Evolutionary conservation across 305 asterid genomes (phyloP), one percentile per base, ranked within the genome.

Genomic region (Fraxinus platypoda): DNA sequence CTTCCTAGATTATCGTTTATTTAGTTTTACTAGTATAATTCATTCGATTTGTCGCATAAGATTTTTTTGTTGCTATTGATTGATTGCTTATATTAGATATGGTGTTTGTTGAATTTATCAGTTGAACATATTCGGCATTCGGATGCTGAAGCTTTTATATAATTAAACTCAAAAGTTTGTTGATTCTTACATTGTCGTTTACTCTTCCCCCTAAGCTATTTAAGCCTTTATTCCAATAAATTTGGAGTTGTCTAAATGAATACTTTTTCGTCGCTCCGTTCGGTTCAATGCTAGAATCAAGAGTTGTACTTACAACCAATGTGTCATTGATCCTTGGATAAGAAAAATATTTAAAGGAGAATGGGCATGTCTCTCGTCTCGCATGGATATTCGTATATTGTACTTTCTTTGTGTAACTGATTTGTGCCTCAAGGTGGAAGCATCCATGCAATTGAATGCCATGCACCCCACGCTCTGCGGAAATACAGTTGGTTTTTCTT

Each of bases 21-120:
- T 31, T 59, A 17, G 72, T 66, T 80, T 77, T 43, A 46, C 46
- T 41, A 28, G 77, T 41, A 46, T 37, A 11, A 2, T 66, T 66
- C 46, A n/a, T 84, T 80, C 30, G 74, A 37, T 46, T 35, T 74
- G 19, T 2, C 31, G 2, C 31, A 8, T 31, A 13, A 57, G 26
- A 78, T 73, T 46, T 80, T 64, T 75, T 21, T 77, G 59, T 64
- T 75, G 74, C 81, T 78, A 72, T 79, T 52, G 77, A 80, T 41
- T 82, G 77, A 81, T 19, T 76, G 28, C 37, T 66, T 66, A 66
- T 25, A 64, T 30, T 25, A 68, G 37, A 30, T 30, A 31, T 30
- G 37, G 23, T 70, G 37, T 28, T 28, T n/a, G 75, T 30, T 70
- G 77, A 76, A 74, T 68, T 38, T 75, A 52, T 66, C 35, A 12